Evolutionary conservation across 1,284 basidiomycete species (phyloP), one percentile per base, ranked within the genome.

Genomic region (Malassezia sp.): DNA sequence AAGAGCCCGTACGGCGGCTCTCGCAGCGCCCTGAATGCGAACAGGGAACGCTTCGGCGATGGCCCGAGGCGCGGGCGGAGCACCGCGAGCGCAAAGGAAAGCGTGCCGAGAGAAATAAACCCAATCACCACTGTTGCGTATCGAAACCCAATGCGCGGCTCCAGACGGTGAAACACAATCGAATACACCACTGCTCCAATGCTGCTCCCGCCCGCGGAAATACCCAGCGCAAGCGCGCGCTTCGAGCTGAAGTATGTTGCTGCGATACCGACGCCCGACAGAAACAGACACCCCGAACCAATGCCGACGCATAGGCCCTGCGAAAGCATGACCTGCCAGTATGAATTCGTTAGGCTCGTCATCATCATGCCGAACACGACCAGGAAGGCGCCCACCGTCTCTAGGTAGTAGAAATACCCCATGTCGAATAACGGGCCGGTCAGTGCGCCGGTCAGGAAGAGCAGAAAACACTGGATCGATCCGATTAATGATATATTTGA

Each of bases 171-270:
- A 26, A 62, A 44, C 27, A 62, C 35, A 43, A 66, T 60, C 10
- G 63, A 59, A 24, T 59, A 63, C 38, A 63, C 28, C 49, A 66
- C 53, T 15, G 57, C 57, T 6, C 63, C 61, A 4, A 56, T 52
- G 1, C 52, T 53, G n/a, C 52, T 56, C 8, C 63, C 61, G 2
- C 51, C 52, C 2, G 63, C 57, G 12, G 52, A 45, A 15, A 65
- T 11, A 24, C 62, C 62, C 20, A 59, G 20, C 0, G 59, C 59
- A n/a, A 61, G n/a, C 3, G 37, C 48, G 5, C 57, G 37, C 2
- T 46, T 38, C 4, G 43, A 43, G 11, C 41, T 43, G 39, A 57
- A 61, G 49, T 60, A 56, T 30, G 53, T 49, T 7, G 48, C 44
- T 27, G 43, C 44, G 46, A 60, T 51, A 23, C 45, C 46, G 4